Base-by-base conservation (phyloP, 1,284 basidiomycete genomes). In the Prillingera fragicola region DNA sequence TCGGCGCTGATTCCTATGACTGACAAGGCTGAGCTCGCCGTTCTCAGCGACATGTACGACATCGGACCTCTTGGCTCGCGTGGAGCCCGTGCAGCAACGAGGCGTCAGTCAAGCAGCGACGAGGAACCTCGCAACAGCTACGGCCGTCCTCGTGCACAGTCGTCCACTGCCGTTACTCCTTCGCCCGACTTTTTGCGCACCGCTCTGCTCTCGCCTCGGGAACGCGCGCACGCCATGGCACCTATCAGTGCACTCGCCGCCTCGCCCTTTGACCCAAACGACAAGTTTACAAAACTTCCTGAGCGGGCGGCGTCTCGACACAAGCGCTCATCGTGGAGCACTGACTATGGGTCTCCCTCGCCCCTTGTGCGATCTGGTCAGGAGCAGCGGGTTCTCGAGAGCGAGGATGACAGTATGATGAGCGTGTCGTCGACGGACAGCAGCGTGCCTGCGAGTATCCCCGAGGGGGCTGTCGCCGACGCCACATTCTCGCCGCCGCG, bases 21-120 rank as follows among this genome's bases (percentile, higher is more conserved):
- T 13, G 65, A 67, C 38, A 46, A 50, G 25, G 39, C 37, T 5
- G 63, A 67, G 35, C 52, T 69, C 8, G 49, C 50, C 0, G 60
- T 63, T 0, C 45, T 68, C 15, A 60, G 60, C 3, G 59, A 65
- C 27, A 68, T 69, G 65, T 69, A 69, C 54, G 65, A 65, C 48
- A 62, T 69, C 12, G 62, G 63, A 5, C 46, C 60, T 10, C 45
- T 45, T 8, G 29, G 22, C 3, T 28, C 38, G 10, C 37, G 41
- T 3, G 15, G 41, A n/a, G n/a, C n/a, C n/a, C n/a, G n/a, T n/a
- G n/a, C n/a, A n/a, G n/a, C n/a, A n/a, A n/a, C n/a, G 9, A 26
- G 41, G 17, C 37, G 41, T 1, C 34, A n/a, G 8, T 39, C 36
- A 7, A 48, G 36, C 36, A 48, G 40, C 33, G 42, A 44, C 17